Conservation (phyloP, 2,329 filamentous ascomycete genomes). For the Ophiostoma ulmi region DNA sequence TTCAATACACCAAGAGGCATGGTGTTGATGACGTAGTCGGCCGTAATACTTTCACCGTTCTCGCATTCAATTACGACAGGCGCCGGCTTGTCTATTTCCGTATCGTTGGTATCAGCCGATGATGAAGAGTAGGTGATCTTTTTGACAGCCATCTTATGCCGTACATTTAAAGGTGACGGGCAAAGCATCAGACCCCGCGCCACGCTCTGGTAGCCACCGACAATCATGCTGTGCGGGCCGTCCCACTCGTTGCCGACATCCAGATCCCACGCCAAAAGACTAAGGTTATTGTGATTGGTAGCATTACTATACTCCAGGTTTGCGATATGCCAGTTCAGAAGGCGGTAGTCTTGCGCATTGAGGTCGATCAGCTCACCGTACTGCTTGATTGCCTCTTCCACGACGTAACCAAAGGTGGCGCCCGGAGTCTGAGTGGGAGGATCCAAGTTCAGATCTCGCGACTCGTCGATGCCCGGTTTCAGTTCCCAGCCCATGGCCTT, state of each 20-base stretch:
- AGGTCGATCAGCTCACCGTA: slow-evolving; percentile 80
- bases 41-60: slow-evolving; percentile 69
- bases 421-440: slow-evolving; percentile 55
- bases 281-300: slow-evolving; percentile 77
- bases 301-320: slow-evolving; percentile 98
- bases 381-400: slow-evolving; percentile 85
- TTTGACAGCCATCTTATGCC: slow-evolving; percentile 66
- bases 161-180: slow-evolving; percentile 71
- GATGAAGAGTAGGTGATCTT: slow-evolving; percentile 58
- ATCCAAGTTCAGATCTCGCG: slow-evolving; percentile 67
- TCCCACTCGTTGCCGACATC: slow-evolving; percentile 98
- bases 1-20: slow-evolving; percentile 90
- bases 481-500: slow-evolving; percentile 78
- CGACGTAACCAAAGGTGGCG: slow-evolving; percentile 81
- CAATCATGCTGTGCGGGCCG: slow-evolving; percentile 85
- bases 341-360: slow-evolving; percentile 76
- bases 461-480: slow-evolving; percentile 56
- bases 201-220: slow-evolving; percentile 90
- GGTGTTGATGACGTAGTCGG: slow-evolving; percentile 88
- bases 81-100: background rate
- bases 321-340: slow-evolving; percentile 97
- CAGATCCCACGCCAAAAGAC: slow-evolving; percentile 89
- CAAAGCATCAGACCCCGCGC: slow-evolving; percentile 78
- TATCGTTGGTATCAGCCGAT: background rate
- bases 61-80: slow-evolving; percentile 60